Conservation (phyloP, 1,284 basidiomycete genomes). For the Marasmius fiardii region DNA sequence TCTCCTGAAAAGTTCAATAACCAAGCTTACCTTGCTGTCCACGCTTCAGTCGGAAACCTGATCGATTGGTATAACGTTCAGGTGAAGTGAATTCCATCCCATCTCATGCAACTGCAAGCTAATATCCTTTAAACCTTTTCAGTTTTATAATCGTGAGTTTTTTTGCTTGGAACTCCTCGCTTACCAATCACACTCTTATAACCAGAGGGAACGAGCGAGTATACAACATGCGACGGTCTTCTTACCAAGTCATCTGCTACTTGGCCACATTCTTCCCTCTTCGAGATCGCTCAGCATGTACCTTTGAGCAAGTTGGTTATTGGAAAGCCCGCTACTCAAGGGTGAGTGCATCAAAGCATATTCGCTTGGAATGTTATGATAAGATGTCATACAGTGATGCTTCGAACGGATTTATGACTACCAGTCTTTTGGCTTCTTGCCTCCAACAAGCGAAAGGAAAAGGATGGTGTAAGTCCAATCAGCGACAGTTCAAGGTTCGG, state of each 20-base stretch:
- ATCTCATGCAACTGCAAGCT: not conserved
- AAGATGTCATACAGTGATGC: slow-evolving; percentile 6
- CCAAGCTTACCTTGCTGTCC: slow-evolving; percentile 12
- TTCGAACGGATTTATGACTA: slow-evolving; percentile 39
- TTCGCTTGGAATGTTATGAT: not conserved
- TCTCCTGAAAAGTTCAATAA: slow-evolving; percentile 9
- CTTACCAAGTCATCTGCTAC: slow-evolving; percentile 47
- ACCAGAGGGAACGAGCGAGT: slow-evolving; percentile 57
- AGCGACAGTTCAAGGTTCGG: not conserved
- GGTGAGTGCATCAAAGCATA: slow-evolving; percentile 12
- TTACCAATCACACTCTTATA: slow-evolving; percentile 24
- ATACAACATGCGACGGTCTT: slow-evolving; percentile 54
- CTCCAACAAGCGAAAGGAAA: slow-evolving; percentile 35
- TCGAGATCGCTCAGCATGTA: slow-evolving; percentile 43
- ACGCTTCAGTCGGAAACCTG: slow-evolving; percentile 14
- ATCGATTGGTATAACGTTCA: slow-evolving; percentile 24
- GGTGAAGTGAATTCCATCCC: slow-evolving; percentile 18
- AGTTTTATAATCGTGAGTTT: slow-evolving; percentile 33
- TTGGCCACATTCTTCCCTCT: slow-evolving; percentile 46
- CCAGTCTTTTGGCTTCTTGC: slow-evolving; percentile 41
- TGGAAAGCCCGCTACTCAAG: slow-evolving; percentile 42
- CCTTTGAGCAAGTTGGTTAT: slow-evolving; percentile 44
- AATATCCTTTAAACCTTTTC: not conserved
- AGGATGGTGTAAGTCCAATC: slow-evolving; percentile 38
- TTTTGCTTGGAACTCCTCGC: not conserved